Conservation (phyloP, 768 basidiomycete species). For the Auricularia sp. region DNA sequence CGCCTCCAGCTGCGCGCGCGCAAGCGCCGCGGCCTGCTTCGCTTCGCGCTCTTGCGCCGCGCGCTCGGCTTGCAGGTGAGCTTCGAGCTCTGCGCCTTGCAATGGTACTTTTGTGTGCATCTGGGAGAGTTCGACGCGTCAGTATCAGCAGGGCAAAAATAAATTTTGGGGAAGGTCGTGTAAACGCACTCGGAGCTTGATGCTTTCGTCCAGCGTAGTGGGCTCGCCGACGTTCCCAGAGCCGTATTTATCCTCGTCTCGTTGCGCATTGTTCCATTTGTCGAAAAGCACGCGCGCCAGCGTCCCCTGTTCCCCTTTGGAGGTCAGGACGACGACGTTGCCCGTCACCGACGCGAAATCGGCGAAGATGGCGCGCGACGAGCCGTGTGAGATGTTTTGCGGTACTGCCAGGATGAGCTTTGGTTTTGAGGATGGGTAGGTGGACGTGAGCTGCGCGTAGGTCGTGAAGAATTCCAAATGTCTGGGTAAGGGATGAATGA, state of each 20-base stretch:
- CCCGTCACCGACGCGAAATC: conserved; percentile 76
- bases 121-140: conserved; percentile 25
- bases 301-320: conserved; percentile 68
- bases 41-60: conserved; percentile 73
- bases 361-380: conserved; percentile 76
- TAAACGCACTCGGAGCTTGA: conserved; percentile 52
- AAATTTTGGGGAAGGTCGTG: neutral
- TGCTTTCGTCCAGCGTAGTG: conserved; percentile 65
- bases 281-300: conserved; percentile 72
- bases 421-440: conserved; percentile 78
- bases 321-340: conserved; percentile 82
- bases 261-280: conserved; percentile 76
- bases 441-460: conserved; percentile 67
- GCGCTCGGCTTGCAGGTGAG: conserved; percentile 65
- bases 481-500: conserved; percentile 30
- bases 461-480: conserved; percentile 88
- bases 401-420: conserved; percentile 93
- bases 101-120: conserved; percentile 86
- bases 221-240: conserved; percentile 81
- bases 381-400: conserved; percentile 84
- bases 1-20: conserved; percentile 75
- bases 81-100: conserved; percentile 80
- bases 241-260: conserved; percentile 78
- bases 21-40: conserved; percentile 75
- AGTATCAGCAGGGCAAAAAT: neutral